These are phyloP conservation scores for Juglanconis sp. DNA, from an alignment of 2,329 filamentous ascomycete species.

Conservation along the genomic window DNA sequence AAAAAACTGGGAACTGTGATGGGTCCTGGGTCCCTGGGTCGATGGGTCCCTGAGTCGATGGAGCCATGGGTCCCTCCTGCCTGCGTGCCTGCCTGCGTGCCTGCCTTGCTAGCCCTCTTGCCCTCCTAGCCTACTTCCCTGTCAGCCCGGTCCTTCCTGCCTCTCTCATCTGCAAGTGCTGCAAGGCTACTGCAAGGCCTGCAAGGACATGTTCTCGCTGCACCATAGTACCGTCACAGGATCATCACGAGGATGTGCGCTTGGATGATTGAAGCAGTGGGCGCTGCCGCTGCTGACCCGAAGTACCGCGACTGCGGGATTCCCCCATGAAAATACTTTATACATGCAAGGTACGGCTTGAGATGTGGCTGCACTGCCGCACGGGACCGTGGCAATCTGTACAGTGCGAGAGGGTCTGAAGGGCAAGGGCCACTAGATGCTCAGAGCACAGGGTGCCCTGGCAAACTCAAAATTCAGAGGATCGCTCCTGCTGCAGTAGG, in stretches of 20 bases:
- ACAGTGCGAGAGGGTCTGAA: neutral
- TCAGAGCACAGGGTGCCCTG: neutral
- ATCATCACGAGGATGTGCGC: neutral
- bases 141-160: neutral
- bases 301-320: neutral
- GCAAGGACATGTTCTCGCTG: neutral
- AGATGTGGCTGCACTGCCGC: conserved; percentile 9
- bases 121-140: neutral
- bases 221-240: neutral
- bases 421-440: neutral
- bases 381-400: neutral
- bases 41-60: neutral
- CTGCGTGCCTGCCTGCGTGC: too few species aligned
- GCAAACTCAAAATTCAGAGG: conserved; percentile 4
- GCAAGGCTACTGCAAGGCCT: neutral
- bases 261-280: neutral
- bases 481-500: neutral
- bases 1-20: neutral
- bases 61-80: too few species aligned
- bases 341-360: conserved; percentile 12
- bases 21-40: neutral
- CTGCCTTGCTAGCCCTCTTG: neutral
- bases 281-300: neutral
- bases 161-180: neutral
- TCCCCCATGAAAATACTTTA: neutral